Evolutionary conservation across 441 rosid species (phyloP).

Genomic region (Pelargonium citronellum): DNA sequence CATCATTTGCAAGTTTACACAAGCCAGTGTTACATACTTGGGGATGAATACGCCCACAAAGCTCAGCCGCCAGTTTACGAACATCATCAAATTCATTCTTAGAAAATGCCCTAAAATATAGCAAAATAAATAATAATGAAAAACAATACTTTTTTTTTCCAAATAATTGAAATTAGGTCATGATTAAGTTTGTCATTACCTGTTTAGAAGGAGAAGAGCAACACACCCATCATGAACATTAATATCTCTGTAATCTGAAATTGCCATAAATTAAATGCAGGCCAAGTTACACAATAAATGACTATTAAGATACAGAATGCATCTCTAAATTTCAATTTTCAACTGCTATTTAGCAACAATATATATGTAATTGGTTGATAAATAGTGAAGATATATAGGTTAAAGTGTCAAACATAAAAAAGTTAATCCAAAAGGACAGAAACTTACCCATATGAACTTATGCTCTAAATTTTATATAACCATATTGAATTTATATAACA

Average conservation of each 20-base stretch:
- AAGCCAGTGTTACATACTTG: constrained; percentile 35
- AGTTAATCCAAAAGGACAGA: constrained; percentile 3
- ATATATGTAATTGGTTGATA: background rate
- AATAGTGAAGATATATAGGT: no score
- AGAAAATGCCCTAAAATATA: constrained; percentile 57
- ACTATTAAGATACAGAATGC: background rate
- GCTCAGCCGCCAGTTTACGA: constrained; percentile 83
- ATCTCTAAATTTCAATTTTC: background rate
- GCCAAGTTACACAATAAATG: background rate
- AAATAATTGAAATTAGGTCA: constrained; percentile 13
- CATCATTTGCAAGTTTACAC: constrained; percentile 7
- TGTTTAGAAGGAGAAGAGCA: constrained; percentile 62
- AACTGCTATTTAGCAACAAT: constrained; percentile 8
- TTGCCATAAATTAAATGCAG: constrained; percentile 15
- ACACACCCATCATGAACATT: constrained; percentile 43
- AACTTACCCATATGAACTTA: background rate
- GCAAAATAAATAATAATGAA: constrained; percentile 19
- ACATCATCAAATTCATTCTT: constrained; percentile 77
- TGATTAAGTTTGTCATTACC: constrained; percentile 37
- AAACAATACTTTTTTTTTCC: constrained; percentile 9
- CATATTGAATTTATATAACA: background rate
- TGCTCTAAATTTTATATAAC: constrained; percentile 3
- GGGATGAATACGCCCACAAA: constrained; percentile 88
- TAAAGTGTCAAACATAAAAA: background rate
- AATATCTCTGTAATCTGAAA: constrained; percentile 43